Conservation (phyloP, 2,329 filamentous ascomycete species). For the Fusarium continuum region DNA sequence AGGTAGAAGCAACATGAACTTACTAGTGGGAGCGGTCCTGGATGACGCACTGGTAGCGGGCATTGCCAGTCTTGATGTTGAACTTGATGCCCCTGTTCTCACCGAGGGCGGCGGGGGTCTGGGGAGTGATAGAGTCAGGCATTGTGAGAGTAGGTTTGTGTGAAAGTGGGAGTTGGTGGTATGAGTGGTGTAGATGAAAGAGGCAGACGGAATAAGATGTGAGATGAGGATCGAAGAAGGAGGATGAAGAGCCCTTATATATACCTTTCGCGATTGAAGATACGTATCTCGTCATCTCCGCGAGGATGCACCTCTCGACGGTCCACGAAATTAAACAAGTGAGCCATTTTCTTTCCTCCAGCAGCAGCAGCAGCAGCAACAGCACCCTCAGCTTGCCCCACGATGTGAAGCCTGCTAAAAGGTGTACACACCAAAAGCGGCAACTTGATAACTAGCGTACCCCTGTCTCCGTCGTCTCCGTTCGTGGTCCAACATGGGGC, state of each 20-base stretch:
- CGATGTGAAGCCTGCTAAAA: constrained; percentile 38
- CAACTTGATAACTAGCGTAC: constrained; percentile 18
- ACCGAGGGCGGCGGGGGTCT: constrained; percentile 44
- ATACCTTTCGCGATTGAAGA: constrained; percentile 37
- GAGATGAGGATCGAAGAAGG: neutral
- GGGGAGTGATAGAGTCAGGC: constrained; percentile 31
- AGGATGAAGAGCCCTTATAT: constrained; percentile 39
- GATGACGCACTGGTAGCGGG: constrained; percentile 53
- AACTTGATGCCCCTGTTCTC: constrained; percentile 57
- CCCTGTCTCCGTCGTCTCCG: constrained; percentile 23
- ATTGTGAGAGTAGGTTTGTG: constrained; percentile 31
- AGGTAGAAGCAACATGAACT: constrained; percentile 30
- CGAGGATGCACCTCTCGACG: constrained; percentile 25
- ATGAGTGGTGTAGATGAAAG: neutral
- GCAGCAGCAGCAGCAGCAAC: constrained; percentile 12
- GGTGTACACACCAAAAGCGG: constrained; percentile 27
- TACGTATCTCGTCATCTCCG: constrained; percentile 39
- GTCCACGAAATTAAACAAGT: constrained; percentile 41
- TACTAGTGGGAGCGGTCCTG: constrained; percentile 58
- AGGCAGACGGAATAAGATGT: neutral
- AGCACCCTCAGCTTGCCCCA: constrained; percentile 41
- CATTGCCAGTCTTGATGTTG: constrained; percentile 55
- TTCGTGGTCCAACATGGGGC: constrained; percentile 17
- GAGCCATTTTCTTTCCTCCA: constrained; percentile 43
- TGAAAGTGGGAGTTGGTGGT: constrained; percentile 1